Percentiles rank a stretch among this genome's conserved stretches.
Conservation (phyloP, 768 basidiomycete species). For the Mycena latifolia region DNA sequence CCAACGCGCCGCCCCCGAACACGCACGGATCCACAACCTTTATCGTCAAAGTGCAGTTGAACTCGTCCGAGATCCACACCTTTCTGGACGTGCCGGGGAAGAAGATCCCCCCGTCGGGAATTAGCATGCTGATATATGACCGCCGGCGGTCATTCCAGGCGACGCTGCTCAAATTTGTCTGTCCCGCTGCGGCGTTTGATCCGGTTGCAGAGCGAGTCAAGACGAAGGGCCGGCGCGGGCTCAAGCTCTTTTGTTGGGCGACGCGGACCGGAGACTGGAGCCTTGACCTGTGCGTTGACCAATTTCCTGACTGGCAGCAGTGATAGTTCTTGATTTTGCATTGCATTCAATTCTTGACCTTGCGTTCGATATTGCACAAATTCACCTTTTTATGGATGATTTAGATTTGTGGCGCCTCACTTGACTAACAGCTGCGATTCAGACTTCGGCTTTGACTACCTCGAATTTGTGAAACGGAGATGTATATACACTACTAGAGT, state of each 20-base stretch:
- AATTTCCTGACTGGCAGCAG: constrained; percentile 20
- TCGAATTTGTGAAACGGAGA: too few relatives aligned
- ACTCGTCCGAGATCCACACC: not conserved
- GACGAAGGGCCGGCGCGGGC: constrained; percentile 5
- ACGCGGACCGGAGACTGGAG: constrained; percentile 21
- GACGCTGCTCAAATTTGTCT: not conserved
- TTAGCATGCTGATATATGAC: constrained; percentile 24
- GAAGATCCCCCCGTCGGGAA: not conserved
- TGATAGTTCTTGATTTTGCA: constrained; percentile 15
- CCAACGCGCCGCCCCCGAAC: constrained; percentile 5
- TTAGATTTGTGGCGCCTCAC: too few relatives aligned
- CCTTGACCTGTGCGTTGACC: constrained; percentile 18
- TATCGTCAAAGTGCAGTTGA: constrained; percentile 27
- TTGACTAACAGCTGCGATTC: too few relatives aligned
- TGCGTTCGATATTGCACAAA: too few relatives aligned
- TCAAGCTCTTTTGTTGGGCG: constrained; percentile 21
- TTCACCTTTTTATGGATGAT: too few relatives aligned
- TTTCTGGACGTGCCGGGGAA: not conserved
- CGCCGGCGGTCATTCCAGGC: constrained; percentile 16
- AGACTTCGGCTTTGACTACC: too few relatives aligned
- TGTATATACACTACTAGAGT: too few relatives aligned
- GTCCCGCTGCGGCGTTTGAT: not conserved
- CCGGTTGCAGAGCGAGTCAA: constrained; percentile 7
- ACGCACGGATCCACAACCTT: constrained; percentile 26
- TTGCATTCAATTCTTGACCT: too few relatives aligned